Evolutionary conservation across 768 basidiomycete species (phyloP).

Genomic region (Goffeauzyma gilvescens): DNA sequence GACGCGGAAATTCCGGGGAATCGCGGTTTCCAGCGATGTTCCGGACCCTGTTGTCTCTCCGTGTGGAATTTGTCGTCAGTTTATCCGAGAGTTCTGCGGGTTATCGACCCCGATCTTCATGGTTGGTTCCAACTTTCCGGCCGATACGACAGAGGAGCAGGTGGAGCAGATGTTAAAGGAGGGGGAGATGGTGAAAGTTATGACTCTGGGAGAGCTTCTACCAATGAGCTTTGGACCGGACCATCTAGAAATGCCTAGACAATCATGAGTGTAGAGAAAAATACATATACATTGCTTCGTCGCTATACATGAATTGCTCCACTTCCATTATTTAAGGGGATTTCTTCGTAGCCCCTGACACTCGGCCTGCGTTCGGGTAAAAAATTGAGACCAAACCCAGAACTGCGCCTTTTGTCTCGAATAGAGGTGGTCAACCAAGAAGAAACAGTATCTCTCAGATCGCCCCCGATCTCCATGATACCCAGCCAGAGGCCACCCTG

Average conservation of each 20-base stretch:
- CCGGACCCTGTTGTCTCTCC: slow-evolving; percentile 46
- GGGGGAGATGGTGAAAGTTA: slow-evolving; percentile 37
- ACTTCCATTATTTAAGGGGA: slow-evolving; percentile 2
- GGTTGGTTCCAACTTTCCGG: slow-evolving; percentile 19
- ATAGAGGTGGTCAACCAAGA: neutral
- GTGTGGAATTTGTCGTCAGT: slow-evolving; percentile 84
- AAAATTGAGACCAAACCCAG: neutral
- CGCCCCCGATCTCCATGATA: slow-evolving; percentile 35
- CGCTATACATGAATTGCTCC: no score
- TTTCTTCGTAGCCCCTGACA: slow-evolving; percentile 4
- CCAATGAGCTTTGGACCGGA: slow-evolving; percentile 81
- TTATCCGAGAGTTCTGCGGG: slow-evolving; percentile 34
- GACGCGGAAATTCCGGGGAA: slow-evolving; percentile 45
- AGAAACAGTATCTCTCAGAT: slow-evolving; percentile 36
- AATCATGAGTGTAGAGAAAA: no score
- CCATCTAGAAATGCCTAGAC: no score
- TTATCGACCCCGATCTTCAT: slow-evolving; percentile 37
- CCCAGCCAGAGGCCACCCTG: slow-evolving; percentile 35
- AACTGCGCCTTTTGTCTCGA: neutral
- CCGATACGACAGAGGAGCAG: slow-evolving; percentile 25
- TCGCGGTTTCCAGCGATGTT: slow-evolving; percentile 73
- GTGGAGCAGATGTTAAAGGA: slow-evolving; percentile 42
- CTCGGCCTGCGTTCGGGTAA: neutral
- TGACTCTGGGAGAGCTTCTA: slow-evolving; percentile 53
- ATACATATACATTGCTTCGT: no score